phyloP scores from a whole-genome alignment of 768 basidiomycete species.

The Piloderma croceum region DNA sequence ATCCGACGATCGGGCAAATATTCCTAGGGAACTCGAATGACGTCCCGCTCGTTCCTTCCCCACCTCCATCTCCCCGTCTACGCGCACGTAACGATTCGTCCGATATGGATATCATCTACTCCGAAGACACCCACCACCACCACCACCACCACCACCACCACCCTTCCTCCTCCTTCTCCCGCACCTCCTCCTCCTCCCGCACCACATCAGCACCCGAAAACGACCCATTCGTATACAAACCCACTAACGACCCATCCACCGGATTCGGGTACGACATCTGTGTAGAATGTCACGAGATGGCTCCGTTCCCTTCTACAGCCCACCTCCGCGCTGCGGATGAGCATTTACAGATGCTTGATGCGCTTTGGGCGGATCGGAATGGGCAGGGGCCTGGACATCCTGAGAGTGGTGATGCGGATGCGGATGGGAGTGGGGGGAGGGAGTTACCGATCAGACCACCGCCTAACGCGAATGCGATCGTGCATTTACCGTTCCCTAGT shows the following conservation, averaged over 20 bases:
- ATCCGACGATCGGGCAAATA: slow-evolving; percentile 58
- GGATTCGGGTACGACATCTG: slow-evolving; percentile 79
- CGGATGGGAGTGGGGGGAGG: slow-evolving; percentile 16
- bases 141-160: too few species aligned
- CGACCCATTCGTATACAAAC: slow-evolving; percentile 29
- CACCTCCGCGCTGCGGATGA: slow-evolving; percentile 74
- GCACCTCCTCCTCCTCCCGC: background rate
- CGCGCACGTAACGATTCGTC: too few species aligned
- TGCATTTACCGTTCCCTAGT: slow-evolving; percentile 73
- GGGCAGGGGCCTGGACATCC: slow-evolving; percentile 18
- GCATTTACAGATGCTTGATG: slow-evolving; percentile 61
- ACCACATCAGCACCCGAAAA: background rate
- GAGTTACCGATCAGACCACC: slow-evolving; percentile 52
- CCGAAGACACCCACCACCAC: background rate
- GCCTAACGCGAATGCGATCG: slow-evolving; percentile 63
- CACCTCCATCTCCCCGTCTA: too few species aligned
- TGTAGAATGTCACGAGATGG: slow-evolving; percentile 81
- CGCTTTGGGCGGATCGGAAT: slow-evolving; percentile 51
- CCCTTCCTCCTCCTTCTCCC: background rate
- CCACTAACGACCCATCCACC: slow-evolving; percentile 38
- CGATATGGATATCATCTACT: too few species aligned
- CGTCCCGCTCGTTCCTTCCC: slow-evolving; percentile 67
- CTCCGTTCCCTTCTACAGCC: slow-evolving; percentile 62
- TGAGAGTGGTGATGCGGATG: slow-evolving; percentile 9
- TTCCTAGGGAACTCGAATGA: slow-evolving; percentile 83